phyloP scores from a whole-genome alignment of 2,329 filamentous ascomycete species.

The Diaporthe sp. region DNA sequence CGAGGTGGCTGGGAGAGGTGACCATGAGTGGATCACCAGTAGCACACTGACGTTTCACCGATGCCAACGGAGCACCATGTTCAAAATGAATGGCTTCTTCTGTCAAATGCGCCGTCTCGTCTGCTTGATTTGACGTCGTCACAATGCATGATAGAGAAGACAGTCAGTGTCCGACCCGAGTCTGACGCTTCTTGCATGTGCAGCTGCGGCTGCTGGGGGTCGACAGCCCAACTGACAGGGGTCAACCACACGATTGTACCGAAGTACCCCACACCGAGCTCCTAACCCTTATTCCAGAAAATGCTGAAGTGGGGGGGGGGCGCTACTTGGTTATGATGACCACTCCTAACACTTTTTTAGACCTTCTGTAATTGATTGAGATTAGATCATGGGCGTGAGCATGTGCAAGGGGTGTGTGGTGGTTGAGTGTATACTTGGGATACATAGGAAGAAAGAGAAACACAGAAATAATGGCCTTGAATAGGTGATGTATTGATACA shows the following conservation, averaged over 20 bases:
- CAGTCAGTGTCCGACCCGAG: neutral
- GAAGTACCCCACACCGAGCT: neutral
- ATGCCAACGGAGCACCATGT: neutral
- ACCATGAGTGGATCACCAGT: constrained; percentile 20
- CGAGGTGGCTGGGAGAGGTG: constrained; percentile 25
- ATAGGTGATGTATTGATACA: too few relatives aligned
- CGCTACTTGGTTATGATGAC: too few relatives aligned
- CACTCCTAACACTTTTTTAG: too few relatives aligned
- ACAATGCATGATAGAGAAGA: neutral
- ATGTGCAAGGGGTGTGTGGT: too few relatives aligned
- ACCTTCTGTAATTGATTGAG: too few relatives aligned
- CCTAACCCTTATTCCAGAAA: neutral
- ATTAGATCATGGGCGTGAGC: too few relatives aligned
- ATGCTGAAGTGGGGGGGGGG: neutral
- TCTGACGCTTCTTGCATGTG: neutral
- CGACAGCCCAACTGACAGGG: neutral
- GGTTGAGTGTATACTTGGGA: too few relatives aligned
- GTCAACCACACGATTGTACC: neutral
- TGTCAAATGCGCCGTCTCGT: neutral
- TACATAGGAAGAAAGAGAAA: too few relatives aligned
- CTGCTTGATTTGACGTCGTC: neutral
- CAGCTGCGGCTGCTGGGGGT: neutral
- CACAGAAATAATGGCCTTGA: too few relatives aligned
- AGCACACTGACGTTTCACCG: constrained; percentile 27
- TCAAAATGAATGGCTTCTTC: neutral